A percentile compares a stretch with the other conserved stretches of the same genome.
phyloP scores from a whole-genome alignment of 495 filamentous ascomycete genomes.

The Glutinoglossum americanum region DNA sequence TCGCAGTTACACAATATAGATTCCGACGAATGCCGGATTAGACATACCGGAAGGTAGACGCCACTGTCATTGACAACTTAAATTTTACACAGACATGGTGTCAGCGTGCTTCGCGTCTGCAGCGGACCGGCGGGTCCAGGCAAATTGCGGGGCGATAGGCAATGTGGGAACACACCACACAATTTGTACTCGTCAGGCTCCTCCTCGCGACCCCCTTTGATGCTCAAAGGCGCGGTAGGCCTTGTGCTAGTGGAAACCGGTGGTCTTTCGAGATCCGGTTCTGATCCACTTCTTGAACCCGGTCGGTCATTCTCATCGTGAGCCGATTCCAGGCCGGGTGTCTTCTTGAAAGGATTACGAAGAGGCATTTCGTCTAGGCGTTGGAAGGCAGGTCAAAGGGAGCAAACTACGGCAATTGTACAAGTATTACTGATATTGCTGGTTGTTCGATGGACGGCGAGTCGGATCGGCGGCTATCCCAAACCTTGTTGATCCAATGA shows the following conservation, averaged over 20 bases:
- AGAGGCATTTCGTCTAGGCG: slow-evolving; percentile 4
- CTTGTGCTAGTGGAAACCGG: slow-evolving; percentile 33
- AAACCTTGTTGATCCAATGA: neutral
- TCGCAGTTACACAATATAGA: neutral
- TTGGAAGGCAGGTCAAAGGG: neutral
- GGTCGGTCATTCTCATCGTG: neutral
- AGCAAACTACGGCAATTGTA: neutral
- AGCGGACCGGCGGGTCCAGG: neutral
- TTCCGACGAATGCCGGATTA: neutral
- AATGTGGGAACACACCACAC: slow-evolving; percentile 35
- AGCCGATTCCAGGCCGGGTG: neutral
- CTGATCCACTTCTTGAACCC: slow-evolving; percentile 2
- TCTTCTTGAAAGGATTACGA: slow-evolving; percentile 7
- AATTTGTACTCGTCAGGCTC: slow-evolving; percentile 61
- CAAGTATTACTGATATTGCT: neutral
- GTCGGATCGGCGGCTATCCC: neutral
- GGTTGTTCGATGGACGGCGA: neutral
- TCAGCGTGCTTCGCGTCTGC: neutral
- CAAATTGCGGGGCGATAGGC: neutral
- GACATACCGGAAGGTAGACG: slow-evolving; percentile 74
- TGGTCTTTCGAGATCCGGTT: slow-evolving; percentile 27
- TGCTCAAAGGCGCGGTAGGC: slow-evolving; percentile 36
- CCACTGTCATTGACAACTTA: slow-evolving; percentile 92
- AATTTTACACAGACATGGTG: slow-evolving; percentile 6
- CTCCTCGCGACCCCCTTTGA: slow-evolving; percentile 30